Evolutionary conservation across 257 asterid genomes (phyloP), one percentile per base, ranked within the genome.

Genomic region (Thymus mandschuricus): DNA sequence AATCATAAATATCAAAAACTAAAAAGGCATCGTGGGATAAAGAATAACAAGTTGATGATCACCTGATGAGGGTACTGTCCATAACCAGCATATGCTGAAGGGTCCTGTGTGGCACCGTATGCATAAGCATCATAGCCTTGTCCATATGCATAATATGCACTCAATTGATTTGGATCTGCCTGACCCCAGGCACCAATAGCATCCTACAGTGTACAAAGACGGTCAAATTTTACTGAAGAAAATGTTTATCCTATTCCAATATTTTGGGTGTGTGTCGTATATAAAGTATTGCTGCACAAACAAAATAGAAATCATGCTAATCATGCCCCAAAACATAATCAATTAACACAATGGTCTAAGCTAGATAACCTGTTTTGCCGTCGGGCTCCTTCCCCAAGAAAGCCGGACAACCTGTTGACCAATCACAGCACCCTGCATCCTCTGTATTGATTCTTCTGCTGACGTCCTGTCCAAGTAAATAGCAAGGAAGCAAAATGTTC

Each of bases 121-220:
- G 90, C 85, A 77, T 94, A 94, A 62, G 99, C 85, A 82, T 94
- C 98, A 72, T 94, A 94, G 75, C 98, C 95, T 80, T 89, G 99
- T 70, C 93, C 98, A 79, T 94, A 94, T 60, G 87, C 94, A 85
- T 93, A 93, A 82, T 93, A 93, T 73, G 92, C 89, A 77, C 79
- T 78, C 92, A 89, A 76, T 66, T 89, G 98, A 71, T 75, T 89
- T 68, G 97, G 91, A 85, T 93, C 98, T 15, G 91, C 77, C n/a
- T 92, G 94, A 64, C 83, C 88, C 96, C 97, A 91, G 4, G 59
- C 43, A 60, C 94, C 89, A 58, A 86, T 30, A 63, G 56, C 81
- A 66, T 93, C 98, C 98, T 93, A 73, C 78, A 75, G 34, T 46
- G 78, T 54, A 75, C 10, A 68, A n/a, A 10, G 46, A 38, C 34